These are phyloP conservation scores for Penstemon davidsonii DNA, from an alignment of 257 asterid species.

Conservation along the genomic window DNA sequence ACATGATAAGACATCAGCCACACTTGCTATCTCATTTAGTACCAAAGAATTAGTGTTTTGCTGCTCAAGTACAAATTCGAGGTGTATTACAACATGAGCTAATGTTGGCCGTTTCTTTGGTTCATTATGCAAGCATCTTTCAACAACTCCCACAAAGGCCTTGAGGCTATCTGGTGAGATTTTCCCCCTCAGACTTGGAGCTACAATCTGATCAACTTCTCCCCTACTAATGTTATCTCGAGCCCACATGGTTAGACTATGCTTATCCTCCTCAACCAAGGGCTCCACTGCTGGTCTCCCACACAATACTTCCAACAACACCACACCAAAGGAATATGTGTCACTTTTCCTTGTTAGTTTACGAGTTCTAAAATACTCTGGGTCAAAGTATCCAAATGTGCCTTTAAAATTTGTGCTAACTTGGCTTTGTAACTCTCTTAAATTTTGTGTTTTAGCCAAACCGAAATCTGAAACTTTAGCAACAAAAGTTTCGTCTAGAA, in stretches of 20 bases:
- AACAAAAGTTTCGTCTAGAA: constrained; percentile 51
- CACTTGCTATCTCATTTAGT: constrained; percentile 17
- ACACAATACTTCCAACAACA: constrained; percentile 61
- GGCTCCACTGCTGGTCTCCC: constrained; percentile 65
- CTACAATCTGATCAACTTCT: constrained; percentile 46
- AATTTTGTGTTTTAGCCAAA: constrained; percentile 47
- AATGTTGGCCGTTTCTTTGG: constrained; percentile 61
- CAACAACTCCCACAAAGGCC: constrained; percentile 48
- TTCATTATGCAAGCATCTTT: constrained; percentile 51
- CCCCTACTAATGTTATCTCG: constrained; percentile 47
- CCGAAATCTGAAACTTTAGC: constrained; percentile 76
- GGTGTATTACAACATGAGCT: constrained; percentile 49
- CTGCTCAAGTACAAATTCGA: constrained; percentile 52
- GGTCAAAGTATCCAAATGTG: constrained; percentile 72
- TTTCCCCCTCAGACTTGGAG: constrained; percentile 40
- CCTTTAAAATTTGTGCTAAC: constrained; percentile 61
- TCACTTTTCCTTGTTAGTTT: constrained; percentile 58
- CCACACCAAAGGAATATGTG: constrained; percentile 64
- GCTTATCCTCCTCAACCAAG: constrained; percentile 43
- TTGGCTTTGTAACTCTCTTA: constrained; percentile 39
- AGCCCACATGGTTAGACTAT: constrained; percentile 57
- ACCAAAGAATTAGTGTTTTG: constrained; percentile 38
- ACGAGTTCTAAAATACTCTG: constrained; percentile 48
- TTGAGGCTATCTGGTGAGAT: constrained; percentile 52
- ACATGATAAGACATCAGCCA: constrained; percentile 21